Conservation (phyloP, 2,329 filamentous ascomycete genomes). For the Ciborinia camelliae region DNA sequence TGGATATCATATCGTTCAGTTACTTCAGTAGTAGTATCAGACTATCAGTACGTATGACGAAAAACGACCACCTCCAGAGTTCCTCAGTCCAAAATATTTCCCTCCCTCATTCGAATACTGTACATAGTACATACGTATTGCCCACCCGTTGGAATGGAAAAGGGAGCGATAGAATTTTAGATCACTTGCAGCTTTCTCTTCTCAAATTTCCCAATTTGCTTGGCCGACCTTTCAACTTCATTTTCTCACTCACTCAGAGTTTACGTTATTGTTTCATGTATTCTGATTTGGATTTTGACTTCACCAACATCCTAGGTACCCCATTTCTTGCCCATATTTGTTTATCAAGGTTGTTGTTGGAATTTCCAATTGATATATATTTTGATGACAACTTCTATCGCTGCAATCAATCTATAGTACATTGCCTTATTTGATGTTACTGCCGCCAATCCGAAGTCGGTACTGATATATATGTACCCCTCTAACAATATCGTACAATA, state of each 20-base stretch:
- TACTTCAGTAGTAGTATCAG: too few relatives aligned
- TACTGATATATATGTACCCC: slow-evolving; percentile 12
- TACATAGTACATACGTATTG: too few relatives aligned
- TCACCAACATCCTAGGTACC: background rate
- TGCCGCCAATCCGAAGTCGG: slow-evolving; percentile 9
- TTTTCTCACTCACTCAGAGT: background rate
- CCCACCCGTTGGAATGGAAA: slow-evolving; percentile 14
- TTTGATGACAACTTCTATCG: background rate
- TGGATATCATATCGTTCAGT: too few relatives aligned
- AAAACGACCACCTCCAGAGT: slow-evolving; percentile 8
- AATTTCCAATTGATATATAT: background rate
- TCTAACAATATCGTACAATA: slow-evolving; percentile 16
- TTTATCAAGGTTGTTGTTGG: background rate
- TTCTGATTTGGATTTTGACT: background rate
- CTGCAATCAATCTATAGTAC: background rate
- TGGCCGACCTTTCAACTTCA: slow-evolving; percentile 3
- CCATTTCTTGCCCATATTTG: slow-evolving; percentile 3
- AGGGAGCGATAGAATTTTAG: slow-evolving; percentile 15
- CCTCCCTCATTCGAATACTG: background rate
- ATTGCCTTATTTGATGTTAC: slow-evolving; percentile 11
- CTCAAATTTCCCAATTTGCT: background rate
- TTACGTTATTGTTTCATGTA: background rate
- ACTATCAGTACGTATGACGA: too few relatives aligned
- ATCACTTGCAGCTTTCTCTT: slow-evolving; percentile 15
- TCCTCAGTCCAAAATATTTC: background rate